Conservation (phyloP, 345 rosid species). For the Excoecaria agallocha region DNA sequence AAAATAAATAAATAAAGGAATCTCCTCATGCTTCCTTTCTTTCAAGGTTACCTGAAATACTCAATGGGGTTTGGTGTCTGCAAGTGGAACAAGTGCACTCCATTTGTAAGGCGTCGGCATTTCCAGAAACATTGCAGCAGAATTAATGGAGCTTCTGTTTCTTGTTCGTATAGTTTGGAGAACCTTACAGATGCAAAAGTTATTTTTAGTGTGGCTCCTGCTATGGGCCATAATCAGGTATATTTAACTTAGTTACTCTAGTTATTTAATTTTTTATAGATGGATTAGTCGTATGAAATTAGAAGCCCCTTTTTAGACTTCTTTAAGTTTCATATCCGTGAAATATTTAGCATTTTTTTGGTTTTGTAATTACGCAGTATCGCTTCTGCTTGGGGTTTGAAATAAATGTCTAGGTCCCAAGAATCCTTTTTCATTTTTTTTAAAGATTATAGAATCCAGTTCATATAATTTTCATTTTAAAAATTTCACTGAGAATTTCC, state of each 20-base stretch:
- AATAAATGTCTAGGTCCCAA: no score
- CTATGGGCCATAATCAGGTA: slow-evolving; percentile 91
- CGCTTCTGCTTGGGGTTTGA: no score
- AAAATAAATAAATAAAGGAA: not conserved
- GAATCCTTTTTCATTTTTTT: no score
- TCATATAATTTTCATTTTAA: no score
- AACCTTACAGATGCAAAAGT: slow-evolving; percentile 52
- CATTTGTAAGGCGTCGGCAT: slow-evolving; percentile 1
- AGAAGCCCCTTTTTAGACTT: no score
- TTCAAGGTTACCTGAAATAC: not conserved
- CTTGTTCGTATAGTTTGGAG: slow-evolving; percentile 38
- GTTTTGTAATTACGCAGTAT: not conserved
- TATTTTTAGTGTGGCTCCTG: slow-evolving; percentile 72
- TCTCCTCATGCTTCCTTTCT: not conserved
- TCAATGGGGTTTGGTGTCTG: not conserved
- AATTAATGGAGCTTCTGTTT: slow-evolving; percentile 23
- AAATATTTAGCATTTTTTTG: not conserved
- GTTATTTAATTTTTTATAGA: not conserved
- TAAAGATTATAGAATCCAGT: no score
- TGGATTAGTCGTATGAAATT: not conserved
- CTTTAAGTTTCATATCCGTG: no score
- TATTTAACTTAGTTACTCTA: not conserved
- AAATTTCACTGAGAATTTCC: no score
- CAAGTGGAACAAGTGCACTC: not conserved
- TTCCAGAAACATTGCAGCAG: slow-evolving; percentile 11